These are phyloP conservation scores for Arachis monticola DNA, from an alignment of 331 rosid species.

Conservation along the genomic window DNA sequence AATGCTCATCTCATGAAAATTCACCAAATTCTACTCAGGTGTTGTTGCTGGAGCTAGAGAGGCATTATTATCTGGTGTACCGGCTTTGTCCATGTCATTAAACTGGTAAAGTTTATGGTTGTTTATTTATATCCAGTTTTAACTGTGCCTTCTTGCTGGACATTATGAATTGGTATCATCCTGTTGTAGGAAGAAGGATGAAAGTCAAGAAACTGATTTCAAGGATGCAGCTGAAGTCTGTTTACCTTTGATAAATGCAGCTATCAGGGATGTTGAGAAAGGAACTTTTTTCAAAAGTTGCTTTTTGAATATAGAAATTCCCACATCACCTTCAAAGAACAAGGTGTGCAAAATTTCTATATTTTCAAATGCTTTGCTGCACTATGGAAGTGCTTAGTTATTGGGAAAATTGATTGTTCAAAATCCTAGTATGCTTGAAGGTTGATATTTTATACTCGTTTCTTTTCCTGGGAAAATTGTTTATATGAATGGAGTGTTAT, in stretches of 20 bases:
- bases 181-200: constrained; percentile 86
- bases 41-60: constrained; percentile 98
- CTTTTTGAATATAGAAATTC: constrained; percentile 78
- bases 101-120: constrained; percentile 65
- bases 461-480: constrained; percentile 18
- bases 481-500: constrained; percentile 22
- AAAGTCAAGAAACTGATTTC: constrained; percentile 88
- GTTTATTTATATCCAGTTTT: constrained; percentile 12
- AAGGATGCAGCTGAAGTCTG: constrained; percentile 89
- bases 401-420: constrained; percentile 33
- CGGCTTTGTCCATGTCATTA: constrained; percentile 83
- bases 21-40: constrained; percentile 80
- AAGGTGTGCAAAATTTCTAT: constrained; percentile 62
- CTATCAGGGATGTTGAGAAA: constrained; percentile 75
- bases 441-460: constrained; percentile 6
- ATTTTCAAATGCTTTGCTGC: constrained; percentile 26
- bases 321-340: constrained; percentile 73
- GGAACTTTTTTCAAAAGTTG: constrained; percentile 75
- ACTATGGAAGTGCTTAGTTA: constrained; percentile 12
- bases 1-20: constrained; percentile 33
- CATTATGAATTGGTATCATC: constrained; percentile 32
- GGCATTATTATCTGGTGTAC: constrained; percentile 79
- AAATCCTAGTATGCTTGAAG: constrained; percentile 17
- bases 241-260: constrained; percentile 85
- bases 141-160: constrained; percentile 35